Evolutionary conservation across 2,329 filamentous ascomycete genomes (phyloP), one percentile per base, ranked within the genome.

Genomic region (Colletotrichum neosansevieriae): DNA sequence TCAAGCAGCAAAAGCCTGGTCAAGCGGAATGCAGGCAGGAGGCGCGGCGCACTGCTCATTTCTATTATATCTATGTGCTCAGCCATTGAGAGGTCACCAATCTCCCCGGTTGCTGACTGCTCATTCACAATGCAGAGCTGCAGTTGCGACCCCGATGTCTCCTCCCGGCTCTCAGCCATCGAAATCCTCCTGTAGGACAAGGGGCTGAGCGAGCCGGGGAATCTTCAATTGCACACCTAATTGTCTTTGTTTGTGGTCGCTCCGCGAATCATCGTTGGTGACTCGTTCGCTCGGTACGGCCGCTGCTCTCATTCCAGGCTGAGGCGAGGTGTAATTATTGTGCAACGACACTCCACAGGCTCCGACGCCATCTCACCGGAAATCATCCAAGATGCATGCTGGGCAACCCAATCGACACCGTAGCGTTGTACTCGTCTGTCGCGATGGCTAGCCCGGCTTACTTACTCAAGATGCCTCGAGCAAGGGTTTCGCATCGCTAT

Each of bases 391-490:
- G 13, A 36, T 24, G 44, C 34, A 40, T 50, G 36, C 44, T 45
- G 58, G 42, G 59, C 59, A 42, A 24, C 3, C 64, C 64, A 63
- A 63, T 63, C 3, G 45, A 21, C 44, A 17, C 9, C 11, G 9
- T 17, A 38, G 15, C n/a, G 34, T n/a, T 11, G 34, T 36, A 57
- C 36, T 57, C 50, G 24, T 32, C 32, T 50, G 56, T 38, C n/a
- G 51, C 19, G 34, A 15, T 44, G 38, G 21, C 50, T 40, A 38
- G 11, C 21, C 40, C 19, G 21, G 42, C 47, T 49, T 19, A 42
- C 19, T 40, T 40, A 13, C 60, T 17, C 42, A 34, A 53, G 17
- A 42, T 51, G 21, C 53, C 17, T 19, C 21, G n/a, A 15, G 40
- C 63, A 50, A 53, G 51, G 44, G 42, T 38, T 24, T 38, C 15